Conservation (phyloP, 2,329 filamentous ascomycete genomes). For the Claviceps cyperi region DNA sequence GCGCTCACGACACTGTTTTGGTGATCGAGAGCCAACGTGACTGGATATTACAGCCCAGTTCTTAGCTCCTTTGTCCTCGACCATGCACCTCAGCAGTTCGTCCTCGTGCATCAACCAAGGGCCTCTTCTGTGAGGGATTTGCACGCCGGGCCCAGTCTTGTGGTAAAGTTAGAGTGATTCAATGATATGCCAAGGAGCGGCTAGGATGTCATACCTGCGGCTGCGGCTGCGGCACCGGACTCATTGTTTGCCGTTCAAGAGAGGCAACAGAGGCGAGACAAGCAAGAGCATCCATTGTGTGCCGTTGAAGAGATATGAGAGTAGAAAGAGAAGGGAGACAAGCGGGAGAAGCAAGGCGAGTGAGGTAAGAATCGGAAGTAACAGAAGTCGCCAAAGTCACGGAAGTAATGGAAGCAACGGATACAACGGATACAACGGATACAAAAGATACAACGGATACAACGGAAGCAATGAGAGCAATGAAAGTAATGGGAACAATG, state of each 20-base stretch:
- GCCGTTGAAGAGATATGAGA: too few species aligned
- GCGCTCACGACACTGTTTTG: conserved; percentile 90
- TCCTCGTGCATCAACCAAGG: conserved; percentile 77
- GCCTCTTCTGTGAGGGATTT: conserved; percentile 36
- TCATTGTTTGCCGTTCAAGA: background rate
- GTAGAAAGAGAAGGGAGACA: too few species aligned
- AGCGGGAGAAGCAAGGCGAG: background rate
- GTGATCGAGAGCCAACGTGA: conserved; percentile 60
- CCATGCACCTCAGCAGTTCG: conserved; percentile 51
- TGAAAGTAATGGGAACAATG: too few species aligned
- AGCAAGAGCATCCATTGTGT: background rate
- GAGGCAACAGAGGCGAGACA: too few species aligned
- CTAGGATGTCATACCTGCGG: background rate
- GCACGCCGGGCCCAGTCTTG: background rate
- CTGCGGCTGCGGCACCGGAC: background rate
- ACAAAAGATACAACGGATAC: too few species aligned
- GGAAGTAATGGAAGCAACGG: too few species aligned
- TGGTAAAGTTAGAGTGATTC: background rate
- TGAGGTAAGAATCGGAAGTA: too few species aligned
- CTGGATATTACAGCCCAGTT: conserved; percentile 86
- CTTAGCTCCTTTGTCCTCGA: conserved; percentile 56
- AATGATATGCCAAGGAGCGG: background rate
- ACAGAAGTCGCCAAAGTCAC: too few species aligned
- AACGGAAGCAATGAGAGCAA: too few species aligned
- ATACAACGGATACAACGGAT: too few species aligned